Percentiles rank a stretch among this genome's conserved stretches.
Conservation (phyloP, 805 yeast genomes). For the Torulaspora maleeae region DNA sequence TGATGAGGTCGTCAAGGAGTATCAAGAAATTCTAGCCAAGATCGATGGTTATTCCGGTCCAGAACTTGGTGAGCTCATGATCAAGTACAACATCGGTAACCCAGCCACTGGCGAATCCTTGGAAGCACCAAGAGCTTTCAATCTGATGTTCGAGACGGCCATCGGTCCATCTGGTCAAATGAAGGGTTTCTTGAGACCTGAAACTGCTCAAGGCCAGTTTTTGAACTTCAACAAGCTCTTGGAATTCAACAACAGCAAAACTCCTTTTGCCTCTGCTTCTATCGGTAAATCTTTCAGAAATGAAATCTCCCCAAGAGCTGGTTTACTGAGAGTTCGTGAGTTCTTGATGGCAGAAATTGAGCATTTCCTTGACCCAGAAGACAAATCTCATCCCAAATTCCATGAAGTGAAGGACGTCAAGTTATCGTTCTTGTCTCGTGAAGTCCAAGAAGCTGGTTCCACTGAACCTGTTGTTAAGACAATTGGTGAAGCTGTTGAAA, state of each 20-base stretch:
- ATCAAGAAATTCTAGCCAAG: constrained; percentile 81
- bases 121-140: constrained; percentile 91
- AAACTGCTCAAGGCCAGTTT: constrained; percentile 99
- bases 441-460: constrained; percentile 80
- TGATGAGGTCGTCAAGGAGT: constrained; percentile 72
- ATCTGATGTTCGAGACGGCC: constrained; percentile 98
- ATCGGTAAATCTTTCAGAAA: constrained; percentile 98
- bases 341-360: constrained; percentile 99
- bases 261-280: constrained; percentile 99
- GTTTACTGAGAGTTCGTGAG: constrained; percentile 95
- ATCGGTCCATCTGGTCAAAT: constrained; percentile 97
- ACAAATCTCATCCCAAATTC: constrained; percentile 81
- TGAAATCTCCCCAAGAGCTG: constrained; percentile 98
- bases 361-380: constrained; percentile 91
- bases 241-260: constrained; percentile 90
- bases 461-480: constrained; percentile 60
- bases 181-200: constrained; percentile 95
- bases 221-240: constrained; percentile 88
- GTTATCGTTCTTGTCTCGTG: constrained; percentile 78
- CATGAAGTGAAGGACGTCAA: constrained; percentile 65
- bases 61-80: constrained; percentile 84
- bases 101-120: constrained; percentile 85
- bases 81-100: constrained; percentile 76
- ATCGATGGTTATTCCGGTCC: constrained; percentile 95
- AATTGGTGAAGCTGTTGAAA: constrained; percentile 84